Evolutionary conservation across 139 green algal genomes (phyloP).

Genomic region (Chlorella ohadii): DNA sequence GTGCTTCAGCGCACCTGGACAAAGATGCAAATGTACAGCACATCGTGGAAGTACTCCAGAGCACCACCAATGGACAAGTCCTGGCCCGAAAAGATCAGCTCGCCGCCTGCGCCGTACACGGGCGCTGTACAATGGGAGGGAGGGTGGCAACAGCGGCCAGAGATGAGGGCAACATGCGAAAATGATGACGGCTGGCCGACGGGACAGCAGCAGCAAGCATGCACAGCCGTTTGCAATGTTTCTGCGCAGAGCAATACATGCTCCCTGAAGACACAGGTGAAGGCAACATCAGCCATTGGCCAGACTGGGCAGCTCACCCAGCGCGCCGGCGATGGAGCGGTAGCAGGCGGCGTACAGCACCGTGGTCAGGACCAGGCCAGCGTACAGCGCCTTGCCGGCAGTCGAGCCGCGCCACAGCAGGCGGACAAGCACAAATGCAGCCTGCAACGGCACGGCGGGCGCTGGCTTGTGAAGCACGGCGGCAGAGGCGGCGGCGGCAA

Average conservation of each 20-base stretch:
- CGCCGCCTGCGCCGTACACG: slow-evolving; percentile 55
- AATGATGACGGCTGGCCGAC: too few species aligned
- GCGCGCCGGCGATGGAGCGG: slow-evolving; percentile 49
- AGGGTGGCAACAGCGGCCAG: too few species aligned
- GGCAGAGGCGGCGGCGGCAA: background rate
- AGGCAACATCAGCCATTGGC: too few species aligned
- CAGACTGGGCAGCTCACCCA: slow-evolving; percentile 4
- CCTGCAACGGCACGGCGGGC: slow-evolving; percentile 13
- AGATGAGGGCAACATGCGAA: too few species aligned
- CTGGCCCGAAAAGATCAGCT: slow-evolving; percentile 71
- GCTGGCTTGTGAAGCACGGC: background rate
- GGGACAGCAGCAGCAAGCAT: too few species aligned
- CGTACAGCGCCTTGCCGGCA: slow-evolving; percentile 21
- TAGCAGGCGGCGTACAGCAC: slow-evolving; percentile 53
- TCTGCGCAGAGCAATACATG: too few species aligned
- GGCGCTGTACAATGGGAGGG: too few species aligned
- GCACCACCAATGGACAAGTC: slow-evolving; percentile 73
- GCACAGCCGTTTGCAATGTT: too few species aligned
- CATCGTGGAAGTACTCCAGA: slow-evolving; percentile 76
- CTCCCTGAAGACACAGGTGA: too few species aligned
- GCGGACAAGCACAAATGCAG: slow-evolving; percentile 37
- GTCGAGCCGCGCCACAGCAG: slow-evolving; percentile 44
- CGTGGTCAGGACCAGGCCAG: slow-evolving; percentile 42
- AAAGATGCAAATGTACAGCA: slow-evolving; percentile 75
- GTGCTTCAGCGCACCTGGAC: slow-evolving; percentile 58